Evolutionary conservation across 1,284 basidiomycete species (phyloP), one percentile per base, ranked within the genome.

Genomic region (Athelia sp.): DNA sequence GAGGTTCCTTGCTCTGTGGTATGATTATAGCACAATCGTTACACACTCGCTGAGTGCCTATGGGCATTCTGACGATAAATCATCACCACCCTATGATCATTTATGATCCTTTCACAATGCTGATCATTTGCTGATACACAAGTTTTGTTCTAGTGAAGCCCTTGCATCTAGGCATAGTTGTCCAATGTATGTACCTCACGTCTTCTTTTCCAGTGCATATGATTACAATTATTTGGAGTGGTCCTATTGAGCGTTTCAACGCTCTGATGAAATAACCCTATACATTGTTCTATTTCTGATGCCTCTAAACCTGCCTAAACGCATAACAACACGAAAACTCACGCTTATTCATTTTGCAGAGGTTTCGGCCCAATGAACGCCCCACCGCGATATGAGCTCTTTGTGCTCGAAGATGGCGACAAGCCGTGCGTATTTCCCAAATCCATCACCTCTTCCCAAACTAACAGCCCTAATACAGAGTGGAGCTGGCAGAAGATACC

Each of bases 311-410:
- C 36, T 54, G 21, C 47, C 45, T 13, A 29, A 6, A 29, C 13
- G 26, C 13, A 29, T 29, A n/a, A n/a, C n/a, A n/a, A n/a, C n/a
- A n/a, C n/a, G n/a, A n/a, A n/a, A n/a, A n/a, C n/a, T n/a, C n/a
- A n/a, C n/a, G n/a, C n/a, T n/a, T n/a, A n/a, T n/a, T n/a, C n/a
- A n/a, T n/a, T n/a, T n/a, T n/a, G n/a, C n/a, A n/a, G n/a, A n/a
- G n/a, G n/a, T n/a, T n/a, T n/a, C n/a, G n/a, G n/a, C n/a, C n/a
- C 48, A 54, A 95, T 96, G 86, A 99, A 99, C 72, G 93, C 93
- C 45, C 94, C 94, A 9, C 87, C 87, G 66, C 85, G 96, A 59
- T 90, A 89, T 66, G 95, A 97, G 69, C 79, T 95, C 58, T 93
- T 87, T 64, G 90, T 96, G 50, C 81, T 95, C 26, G 90, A 91